Base-by-base conservation (phyloP, 108 stramenopile species). In the Nitzschia palea region DNA sequence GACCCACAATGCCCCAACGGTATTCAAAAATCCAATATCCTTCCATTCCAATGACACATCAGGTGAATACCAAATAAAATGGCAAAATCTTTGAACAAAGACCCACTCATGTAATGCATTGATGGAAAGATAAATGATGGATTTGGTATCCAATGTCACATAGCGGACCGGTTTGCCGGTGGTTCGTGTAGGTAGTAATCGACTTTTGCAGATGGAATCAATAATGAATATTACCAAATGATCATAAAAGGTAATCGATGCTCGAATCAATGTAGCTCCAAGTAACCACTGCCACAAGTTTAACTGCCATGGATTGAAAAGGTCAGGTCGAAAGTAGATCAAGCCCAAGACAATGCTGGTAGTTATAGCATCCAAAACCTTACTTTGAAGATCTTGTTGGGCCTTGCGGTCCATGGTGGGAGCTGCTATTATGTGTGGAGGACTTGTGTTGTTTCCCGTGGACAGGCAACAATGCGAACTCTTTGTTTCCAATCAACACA, bases 31-130 rank as follows among this genome's bases (percentile, higher is more conserved):
- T 0, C 70, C 77, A 1, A 95, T 47, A 28, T 95, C 82, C 9
- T 53, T 42, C 42, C 81, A 80, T 17, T 65, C 36, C 10, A 68
- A 66, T 14, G 65, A 64, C 3, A 93, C 62, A 27, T 72, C 31
- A 1, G 77, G 70, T 6, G 77, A 74, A 42, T 73, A 65, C 77
- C 79, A 89, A 17, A 92, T 72, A 59, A 79, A 81, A 51, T 86
- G 68, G 30, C 74, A 74, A 18, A 93, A 60, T 50, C 94, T 73
- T 75, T 88, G 86, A 0, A 89, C 88, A 76, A 95, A 95, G 52
- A 89, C 54, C 70, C 83, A 85, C 65, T 92, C 95, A 67, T 91
- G 79, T 28, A 95, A 26, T 20, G 91, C 79, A 62, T 96, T 96
- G 65, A 97, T 83, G 44, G 74, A 32, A 18, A 97, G 60, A 62